Evolutionary conservation across 352 stramenopile genomes (phyloP), one percentile per base, ranked within the genome.

Genomic region (Phytophthora ohioensis): DNA sequence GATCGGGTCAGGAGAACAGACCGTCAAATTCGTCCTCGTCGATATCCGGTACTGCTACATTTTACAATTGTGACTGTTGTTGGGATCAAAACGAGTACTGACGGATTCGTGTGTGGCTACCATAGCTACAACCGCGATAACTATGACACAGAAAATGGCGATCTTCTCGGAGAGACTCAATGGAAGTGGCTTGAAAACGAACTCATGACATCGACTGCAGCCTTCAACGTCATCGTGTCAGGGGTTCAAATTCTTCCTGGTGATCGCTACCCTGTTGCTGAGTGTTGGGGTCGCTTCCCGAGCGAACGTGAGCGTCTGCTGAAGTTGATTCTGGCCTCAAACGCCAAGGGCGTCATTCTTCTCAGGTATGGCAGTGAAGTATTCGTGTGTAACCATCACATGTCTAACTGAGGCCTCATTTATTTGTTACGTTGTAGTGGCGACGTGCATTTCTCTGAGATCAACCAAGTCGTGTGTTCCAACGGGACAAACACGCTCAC

Each of bases 191-290:
- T 97, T 54, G 87, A 96, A 56, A 76, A 84, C 3, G 85, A 97
- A 61, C 80, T 97, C 36, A 79, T 69, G 36, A 81, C 86, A 42
- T 92, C 92, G 6, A 92, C 67, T 12, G 92, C 94, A 15, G 79
- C 89, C 46, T 96, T 98, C 59, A 98, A 98, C 74, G 90, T 99
- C 32, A 90, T 99, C 67, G 91, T 98, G 7, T 97, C 85, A 36
- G 93, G 93, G 30, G 84, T 98, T 30, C 94, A 98, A 71, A 85
- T 98, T 46, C 82, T 97, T 41, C 84, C 89, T 3, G 73, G 72
- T 39, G 97, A 93, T 51, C 88, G 73, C n/a, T 95, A 85, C 67
- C 80, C 94, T 58, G 64, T 86, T 34, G 87, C 89, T 1, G 95
- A 98, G 67, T 89, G 86, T 65, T 98, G 95, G 95, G 84, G 64